Conservation (phyloP, 2,329 filamentous ascomycete genomes). For the Talaromyces sp. region DNA sequence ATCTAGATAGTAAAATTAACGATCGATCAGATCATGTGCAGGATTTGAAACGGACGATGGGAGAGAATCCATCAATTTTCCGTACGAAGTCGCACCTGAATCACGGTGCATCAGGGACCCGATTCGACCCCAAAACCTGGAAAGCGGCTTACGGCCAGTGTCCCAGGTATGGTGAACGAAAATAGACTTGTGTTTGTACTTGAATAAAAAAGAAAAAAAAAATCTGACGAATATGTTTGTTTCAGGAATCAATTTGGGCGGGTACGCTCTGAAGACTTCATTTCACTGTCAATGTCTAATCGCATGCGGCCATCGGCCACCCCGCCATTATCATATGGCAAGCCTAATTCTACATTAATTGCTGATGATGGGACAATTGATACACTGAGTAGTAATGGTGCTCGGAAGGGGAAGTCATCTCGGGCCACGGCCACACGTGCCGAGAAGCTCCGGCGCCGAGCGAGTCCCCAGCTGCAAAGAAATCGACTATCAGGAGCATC, state of each 20-base stretch:
- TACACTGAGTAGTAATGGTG: conserved; percentile 13
- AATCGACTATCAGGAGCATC: background rate
- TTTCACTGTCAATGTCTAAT: conserved; percentile 12
- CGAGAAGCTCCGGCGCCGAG: conserved; percentile 9
- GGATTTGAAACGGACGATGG: background rate
- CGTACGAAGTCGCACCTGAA: background rate
- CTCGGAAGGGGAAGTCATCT: conserved; percentile 8
- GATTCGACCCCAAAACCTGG: background rate
- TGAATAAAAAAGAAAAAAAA: too few relatives aligned
- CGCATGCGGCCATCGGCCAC: conserved; percentile 11
- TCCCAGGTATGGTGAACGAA: background rate
- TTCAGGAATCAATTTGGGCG: background rate
- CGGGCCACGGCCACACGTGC: conserved; percentile 10
- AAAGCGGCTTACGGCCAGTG: conserved; percentile 1
- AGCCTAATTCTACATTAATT: conserved; percentile 1
- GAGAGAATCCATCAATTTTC: background rate
- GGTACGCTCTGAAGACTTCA: conserved; percentile 6
- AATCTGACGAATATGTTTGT: too few relatives aligned
- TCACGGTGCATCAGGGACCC: background rate
- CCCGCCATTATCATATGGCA: conserved; percentile 10
- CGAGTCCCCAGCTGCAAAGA: background rate
- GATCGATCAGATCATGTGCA: conserved; percentile 3
- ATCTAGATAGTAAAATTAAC: background rate
- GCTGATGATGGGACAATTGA: conserved; percentile 14
- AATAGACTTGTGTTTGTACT: too few relatives aligned